A percentile compares a stretch with the other conserved stretches of the same genome.
Evolutionary conservation across 2,329 filamentous ascomycete genomes (phyloP).

Genomic region (Grosmannia huntii): DNA sequence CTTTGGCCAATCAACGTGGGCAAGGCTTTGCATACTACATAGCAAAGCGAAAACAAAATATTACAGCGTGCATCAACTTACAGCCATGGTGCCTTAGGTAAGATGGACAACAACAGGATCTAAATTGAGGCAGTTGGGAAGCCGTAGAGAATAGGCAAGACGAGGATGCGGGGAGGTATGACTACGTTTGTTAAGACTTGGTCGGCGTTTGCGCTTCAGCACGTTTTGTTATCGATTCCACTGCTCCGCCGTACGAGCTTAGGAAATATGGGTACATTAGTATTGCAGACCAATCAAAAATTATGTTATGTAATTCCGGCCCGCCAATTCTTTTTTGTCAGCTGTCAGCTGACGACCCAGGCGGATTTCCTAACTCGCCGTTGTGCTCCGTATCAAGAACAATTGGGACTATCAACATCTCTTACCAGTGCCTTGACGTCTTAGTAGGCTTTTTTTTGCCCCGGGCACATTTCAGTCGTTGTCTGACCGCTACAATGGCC

Average conservation of each 20-base stretch:
- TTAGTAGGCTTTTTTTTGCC: not conserved
- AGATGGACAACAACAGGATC: not conserved
- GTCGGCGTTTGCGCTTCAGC: not conserved
- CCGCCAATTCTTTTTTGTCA: not conserved
- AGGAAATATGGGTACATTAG: not conserved
- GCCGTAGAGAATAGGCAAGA: not conserved
- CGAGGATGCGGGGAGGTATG: not conserved
- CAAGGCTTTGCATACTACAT: not conserved
- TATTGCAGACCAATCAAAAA: conserved; percentile 1
- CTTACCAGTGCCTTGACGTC: not conserved
- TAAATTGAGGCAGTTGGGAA: not conserved
- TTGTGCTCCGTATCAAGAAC: not conserved
- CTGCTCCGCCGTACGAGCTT: not conserved
- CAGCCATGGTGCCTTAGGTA: not conserved
- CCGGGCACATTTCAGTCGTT: conserved; percentile 17
- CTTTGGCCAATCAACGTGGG: conserved; percentile 2
- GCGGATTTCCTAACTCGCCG: not conserved
- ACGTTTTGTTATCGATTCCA: not conserved
- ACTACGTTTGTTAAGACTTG: not conserved
- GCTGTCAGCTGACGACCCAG: conserved; percentile 7
- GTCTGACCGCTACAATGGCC: conserved; percentile 31
- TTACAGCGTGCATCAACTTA: not conserved
- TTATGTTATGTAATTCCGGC: not conserved
- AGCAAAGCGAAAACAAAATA: not conserved
- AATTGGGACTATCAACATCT: not conserved